Conservation (phyloP, 495 filamentous ascomycete species). For the Acidomyces sp. region DNA sequence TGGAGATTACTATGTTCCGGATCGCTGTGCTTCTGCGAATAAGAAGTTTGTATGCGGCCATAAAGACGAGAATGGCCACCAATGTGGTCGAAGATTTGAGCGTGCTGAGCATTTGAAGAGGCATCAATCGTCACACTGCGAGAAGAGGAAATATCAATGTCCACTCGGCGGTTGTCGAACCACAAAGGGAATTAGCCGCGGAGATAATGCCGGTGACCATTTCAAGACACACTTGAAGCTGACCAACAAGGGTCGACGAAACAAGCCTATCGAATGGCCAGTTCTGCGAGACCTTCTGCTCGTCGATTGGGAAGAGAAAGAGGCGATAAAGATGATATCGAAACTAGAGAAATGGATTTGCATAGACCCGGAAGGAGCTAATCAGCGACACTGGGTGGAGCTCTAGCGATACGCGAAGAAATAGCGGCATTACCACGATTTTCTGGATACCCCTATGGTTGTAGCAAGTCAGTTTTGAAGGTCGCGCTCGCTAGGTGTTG, state of each 20-base stretch:
- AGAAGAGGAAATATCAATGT: slow-evolving; percentile 4
- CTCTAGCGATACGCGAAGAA: no score
- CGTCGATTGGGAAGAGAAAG: slow-evolving; percentile 1
- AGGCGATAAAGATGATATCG: slow-evolving; percentile 5
- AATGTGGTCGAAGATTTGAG: slow-evolving; percentile 9
- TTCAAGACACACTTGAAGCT: slow-evolving; percentile 17
- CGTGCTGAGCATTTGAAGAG: slow-evolving; percentile 18
- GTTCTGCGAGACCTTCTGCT: not conserved
- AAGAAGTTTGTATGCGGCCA: no score
- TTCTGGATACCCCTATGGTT: slow-evolving; percentile 1
- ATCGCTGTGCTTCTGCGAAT: no score
- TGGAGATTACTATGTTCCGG: no score
- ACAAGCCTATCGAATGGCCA: slow-evolving; percentile 10
- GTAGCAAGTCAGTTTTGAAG: no score
- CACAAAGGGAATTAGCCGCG: slow-evolving; percentile 8
- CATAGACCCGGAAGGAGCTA: no score
- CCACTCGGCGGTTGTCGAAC: slow-evolving; percentile 5
- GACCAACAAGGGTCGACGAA: slow-evolving; percentile 8
- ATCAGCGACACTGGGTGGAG: no score
- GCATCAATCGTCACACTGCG: slow-evolving; percentile 8
- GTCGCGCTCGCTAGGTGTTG: no score
- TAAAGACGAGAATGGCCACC: no score
- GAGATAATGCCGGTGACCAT: slow-evolving; percentile 18
- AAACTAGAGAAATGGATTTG: slow-evolving; percentile 4
- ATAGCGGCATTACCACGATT: not conserved